Evolutionary conservation across 257 asterid genomes (phyloP).

Genomic region (Przewalskia tangutica): DNA sequence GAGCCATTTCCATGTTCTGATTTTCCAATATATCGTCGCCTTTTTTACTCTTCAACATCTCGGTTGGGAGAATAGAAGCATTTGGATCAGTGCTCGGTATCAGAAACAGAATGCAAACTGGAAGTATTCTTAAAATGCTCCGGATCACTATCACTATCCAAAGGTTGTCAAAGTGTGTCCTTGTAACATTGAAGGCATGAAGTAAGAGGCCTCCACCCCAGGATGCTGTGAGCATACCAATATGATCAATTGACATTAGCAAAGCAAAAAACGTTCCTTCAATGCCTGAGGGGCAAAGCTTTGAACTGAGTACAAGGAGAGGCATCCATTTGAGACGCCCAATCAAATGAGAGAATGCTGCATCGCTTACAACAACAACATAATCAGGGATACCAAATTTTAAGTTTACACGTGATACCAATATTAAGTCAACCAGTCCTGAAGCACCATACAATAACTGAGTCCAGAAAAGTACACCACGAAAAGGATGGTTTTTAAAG

Average conservation of each 20-base stretch:
- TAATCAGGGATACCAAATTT: conserved; percentile 55
- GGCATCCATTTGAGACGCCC: conserved; percentile 67
- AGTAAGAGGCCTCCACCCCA: conserved; percentile 57
- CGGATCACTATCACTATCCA: conserved; percentile 47
- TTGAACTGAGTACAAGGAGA: conserved; percentile 56
- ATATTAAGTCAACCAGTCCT: conserved; percentile 54
- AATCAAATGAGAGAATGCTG: conserved; percentile 37
- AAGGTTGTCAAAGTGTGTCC: conserved; percentile 49
- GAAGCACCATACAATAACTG: conserved; percentile 47
- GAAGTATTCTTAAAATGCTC: conserved; percentile 37
- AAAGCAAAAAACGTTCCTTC: conserved; percentile 73
- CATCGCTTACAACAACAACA: conserved; percentile 53
- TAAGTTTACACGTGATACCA: conserved; percentile 52
- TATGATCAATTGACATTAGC: conserved; percentile 63
- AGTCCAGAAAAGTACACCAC: conserved; percentile 38
- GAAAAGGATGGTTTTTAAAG: conserved; percentile 49
- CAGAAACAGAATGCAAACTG: conserved; percentile 40
- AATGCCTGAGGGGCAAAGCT: conserved; percentile 57
- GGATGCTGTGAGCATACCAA: conserved; percentile 46
- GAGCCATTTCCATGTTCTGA: conserved; percentile 28
- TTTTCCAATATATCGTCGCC: conserved; percentile 9
- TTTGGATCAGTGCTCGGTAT: conserved; percentile 33
- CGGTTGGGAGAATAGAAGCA: conserved; percentile 18
- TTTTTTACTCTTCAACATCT: conserved; percentile 7
- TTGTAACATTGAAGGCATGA: conserved; percentile 43